phyloP scores from a whole-genome alignment of 306 rosid species.

The Sesbania bispinosa region DNA sequence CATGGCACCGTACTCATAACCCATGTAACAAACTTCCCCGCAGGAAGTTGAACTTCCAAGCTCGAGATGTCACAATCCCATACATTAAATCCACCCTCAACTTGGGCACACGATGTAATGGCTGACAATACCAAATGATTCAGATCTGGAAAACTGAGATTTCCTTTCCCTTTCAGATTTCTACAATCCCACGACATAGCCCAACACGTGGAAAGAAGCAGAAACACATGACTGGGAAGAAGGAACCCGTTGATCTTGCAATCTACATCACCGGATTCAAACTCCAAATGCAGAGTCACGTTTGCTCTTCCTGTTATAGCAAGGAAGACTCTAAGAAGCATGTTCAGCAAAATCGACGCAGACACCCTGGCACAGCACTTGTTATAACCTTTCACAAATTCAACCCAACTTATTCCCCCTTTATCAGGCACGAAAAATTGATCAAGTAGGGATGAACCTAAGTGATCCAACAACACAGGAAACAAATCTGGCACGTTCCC shows the following conservation, averaged over 20 bases:
- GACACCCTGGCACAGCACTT: constrained; percentile 67
- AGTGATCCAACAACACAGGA: constrained; percentile 50
- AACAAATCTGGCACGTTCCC: constrained; percentile 40
- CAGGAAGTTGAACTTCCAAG: constrained; percentile 61
- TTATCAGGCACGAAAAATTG: constrained; percentile 51
- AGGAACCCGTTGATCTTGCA: constrained; percentile 63
- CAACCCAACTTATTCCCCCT: constrained; percentile 70
- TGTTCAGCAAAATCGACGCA: constrained; percentile 52
- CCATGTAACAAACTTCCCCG: constrained; percentile 74
- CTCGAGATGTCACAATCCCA: constrained; percentile 57
- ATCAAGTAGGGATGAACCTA: constrained; percentile 57
- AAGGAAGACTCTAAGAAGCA: constrained; percentile 49
- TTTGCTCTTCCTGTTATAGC: constrained; percentile 25
- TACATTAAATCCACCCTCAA: constrained; percentile 39
- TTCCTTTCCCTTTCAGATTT: constrained; percentile 30
- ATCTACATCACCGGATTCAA: constrained; percentile 58
- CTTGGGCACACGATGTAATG: constrained; percentile 45
- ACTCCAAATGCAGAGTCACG: constrained; percentile 44
- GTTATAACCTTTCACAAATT: constrained; percentile 68
- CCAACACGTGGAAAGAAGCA: constrained; percentile 80
- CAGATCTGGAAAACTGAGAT: constrained; percentile 54
- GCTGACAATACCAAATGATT: constrained; percentile 63
- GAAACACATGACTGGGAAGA: constrained; percentile 48
- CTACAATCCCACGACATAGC: constrained; percentile 58
- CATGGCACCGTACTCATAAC: constrained; percentile 57